These are phyloP conservation scores for Penicillium ochrochloron DNA, from an alignment of 495 filamentous ascomycete genomes.

Conservation along the genomic window DNA sequence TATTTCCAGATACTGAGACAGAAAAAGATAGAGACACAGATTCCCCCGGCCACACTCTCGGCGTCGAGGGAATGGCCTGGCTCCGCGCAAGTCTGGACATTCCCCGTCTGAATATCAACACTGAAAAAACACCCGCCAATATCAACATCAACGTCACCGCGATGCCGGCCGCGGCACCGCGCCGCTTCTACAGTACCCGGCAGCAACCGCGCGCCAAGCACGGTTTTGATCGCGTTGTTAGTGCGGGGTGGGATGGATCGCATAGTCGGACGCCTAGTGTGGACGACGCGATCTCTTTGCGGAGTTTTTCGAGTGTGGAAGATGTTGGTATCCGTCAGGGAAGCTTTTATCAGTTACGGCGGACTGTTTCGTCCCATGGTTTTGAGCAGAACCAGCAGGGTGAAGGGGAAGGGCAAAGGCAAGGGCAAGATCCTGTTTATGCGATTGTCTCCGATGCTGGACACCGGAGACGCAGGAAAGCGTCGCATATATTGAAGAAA, in stretches of 20 bases:
- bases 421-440: neutral
- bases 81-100: constrained; percentile 22
- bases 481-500: constrained; percentile 28
- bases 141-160: neutral
- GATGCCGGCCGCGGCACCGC: constrained; percentile 9
- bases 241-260: neutral
- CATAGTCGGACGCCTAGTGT: constrained; percentile 10
- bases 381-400: neutral
- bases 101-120: neutral
- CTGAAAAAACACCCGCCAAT: too few relatives aligned
- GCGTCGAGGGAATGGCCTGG: constrained; percentile 23
- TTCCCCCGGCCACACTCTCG: constrained; percentile 4
- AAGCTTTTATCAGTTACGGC: neutral
- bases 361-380: neutral
- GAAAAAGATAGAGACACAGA: neutral
- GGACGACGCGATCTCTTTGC: constrained; percentile 11
- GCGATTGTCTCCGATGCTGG: neutral
- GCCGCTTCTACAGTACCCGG: constrained; percentile 29
- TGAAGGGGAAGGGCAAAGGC: too few relatives aligned
- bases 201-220: constrained; percentile 3
- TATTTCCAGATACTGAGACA: constrained; percentile 6
- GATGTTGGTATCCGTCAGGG: neutral
- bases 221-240: neutral
- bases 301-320: constrained; percentile 12
- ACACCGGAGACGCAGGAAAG: constrained; percentile 15